A percentile compares a stretch with the other conserved stretches of the same genome.
Evolutionary conservation across 202 grass and related monocot species (phyloP).

Genomic region (Elaeis oleifera): DNA sequence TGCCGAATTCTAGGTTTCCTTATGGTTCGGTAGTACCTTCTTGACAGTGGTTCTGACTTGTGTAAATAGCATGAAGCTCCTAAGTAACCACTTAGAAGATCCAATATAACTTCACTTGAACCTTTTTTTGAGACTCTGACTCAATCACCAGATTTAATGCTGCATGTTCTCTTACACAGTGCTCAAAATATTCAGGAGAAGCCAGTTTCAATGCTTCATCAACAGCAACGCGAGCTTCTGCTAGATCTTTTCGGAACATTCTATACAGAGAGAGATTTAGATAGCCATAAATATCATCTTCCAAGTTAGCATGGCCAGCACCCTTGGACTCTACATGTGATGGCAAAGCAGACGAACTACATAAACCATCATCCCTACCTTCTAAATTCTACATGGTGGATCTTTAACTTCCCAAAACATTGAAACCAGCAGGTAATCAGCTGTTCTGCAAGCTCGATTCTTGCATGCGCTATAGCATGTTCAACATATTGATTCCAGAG

Average conservation of each 20-base stretch:
- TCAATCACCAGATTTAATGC: conserved; percentile 41
- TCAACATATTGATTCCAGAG: conserved; percentile 83
- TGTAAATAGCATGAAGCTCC: conserved; percentile 34
- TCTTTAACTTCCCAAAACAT: conserved; percentile 31
- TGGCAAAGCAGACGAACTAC: conserved; percentile 8
- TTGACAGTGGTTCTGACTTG: conserved; percentile 46
- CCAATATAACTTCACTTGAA: conserved; percentile 31
- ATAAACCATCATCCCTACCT: not conserved
- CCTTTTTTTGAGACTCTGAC: conserved; percentile 31
- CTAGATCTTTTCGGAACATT: conserved; percentile 46
- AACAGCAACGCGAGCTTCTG: conserved; percentile 50
- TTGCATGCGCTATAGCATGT: conserved; percentile 43
- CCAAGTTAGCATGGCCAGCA: conserved; percentile 26
- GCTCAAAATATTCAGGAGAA: conserved; percentile 39
- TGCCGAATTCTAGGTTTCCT: conserved; percentile 65
- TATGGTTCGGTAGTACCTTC: conserved; percentile 62
- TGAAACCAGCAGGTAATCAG: conserved; percentile 58
- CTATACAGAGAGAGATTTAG: conserved; percentile 72
- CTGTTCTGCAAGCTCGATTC: conserved; percentile 54
- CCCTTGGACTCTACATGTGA: conserved; percentile 21
- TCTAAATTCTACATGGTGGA: not conserved
- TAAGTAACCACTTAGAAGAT: conserved; percentile 55
- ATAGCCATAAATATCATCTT: conserved; percentile 54
- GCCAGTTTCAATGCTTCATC: conserved; percentile 54
- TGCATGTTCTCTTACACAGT: conserved; percentile 78